These are phyloP conservation scores for bread wheat (Triticum aestivum) DNA, from an alignment of 176 grass and related monocot species.

Conservation along the genomic window IWGSC_CS_RefSeq_v2.1 NC_057805.1:466894305-466894804, in stretches of 20 bases:
- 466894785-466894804: conserved; percentile 62
- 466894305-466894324: conserved; percentile 78
- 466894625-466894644: not conserved
- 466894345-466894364: conserved; percentile 63
- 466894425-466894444: conserved; percentile 86
- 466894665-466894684: too few relatives aligned
- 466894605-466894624: conserved; percentile 19
- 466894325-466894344: conserved; percentile 47
- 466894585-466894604: not conserved
- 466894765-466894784: conserved; percentile 70
- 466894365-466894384: conserved; percentile 92
- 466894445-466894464: conserved; percentile 79
- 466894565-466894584: not conserved
- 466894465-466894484: conserved; percentile 91
- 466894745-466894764: conserved; percentile 57
- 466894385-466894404: conserved; percentile 97
- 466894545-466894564: not conserved
- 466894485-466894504: conserved; percentile 85
- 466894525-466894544: not conserved
- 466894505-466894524: conserved; percentile 37
- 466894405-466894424: conserved; percentile 95
- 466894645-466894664: too few relatives aligned
- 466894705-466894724: conserved; percentile 8
- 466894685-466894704: not conserved
- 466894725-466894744: not conserved